Conservation (phyloP, 1,284 basidiomycete species). For the Sporisorium exsertum region DNA sequence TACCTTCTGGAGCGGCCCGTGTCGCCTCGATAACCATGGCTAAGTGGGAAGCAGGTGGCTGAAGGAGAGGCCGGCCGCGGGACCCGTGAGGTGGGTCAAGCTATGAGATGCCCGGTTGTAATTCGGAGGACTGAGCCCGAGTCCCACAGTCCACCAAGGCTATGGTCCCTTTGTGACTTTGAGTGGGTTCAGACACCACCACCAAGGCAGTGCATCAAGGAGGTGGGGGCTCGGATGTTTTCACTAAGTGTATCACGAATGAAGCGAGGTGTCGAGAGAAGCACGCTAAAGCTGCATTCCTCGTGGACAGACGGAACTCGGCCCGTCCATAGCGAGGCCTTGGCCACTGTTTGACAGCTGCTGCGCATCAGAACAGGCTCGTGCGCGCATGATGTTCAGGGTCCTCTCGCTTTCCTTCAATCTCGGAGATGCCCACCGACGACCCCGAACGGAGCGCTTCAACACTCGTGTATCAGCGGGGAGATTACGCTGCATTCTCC, state of each 20-base stretch:
- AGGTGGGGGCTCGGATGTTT: background rate
- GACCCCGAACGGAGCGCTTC: background rate
- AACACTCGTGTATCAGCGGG: background rate
- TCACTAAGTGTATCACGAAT: background rate
- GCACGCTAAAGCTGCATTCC: slow-evolving; percentile 6
- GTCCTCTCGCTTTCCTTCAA: background rate
- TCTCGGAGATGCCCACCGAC: background rate
- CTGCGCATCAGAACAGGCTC: background rate
- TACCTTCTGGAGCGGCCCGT: background rate
- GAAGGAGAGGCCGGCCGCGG: background rate
- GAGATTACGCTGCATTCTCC: background rate
- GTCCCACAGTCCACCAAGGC: background rate
- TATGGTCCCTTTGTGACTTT: background rate
- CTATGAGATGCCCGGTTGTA: background rate
- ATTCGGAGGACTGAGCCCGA: background rate
- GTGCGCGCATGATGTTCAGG: background rate
- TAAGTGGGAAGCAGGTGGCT: background rate
- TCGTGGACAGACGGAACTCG: slow-evolving; percentile 1
- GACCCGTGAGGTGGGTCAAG: background rate
- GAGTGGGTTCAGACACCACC: background rate
- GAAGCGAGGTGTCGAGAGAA: background rate
- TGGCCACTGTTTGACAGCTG: slow-evolving; percentile 4
- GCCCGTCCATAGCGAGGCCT: slow-evolving; percentile 1
- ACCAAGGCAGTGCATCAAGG: background rate
- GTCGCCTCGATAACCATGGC: background rate